Conservation (phyloP, 805 yeast species). For the Saturnispora diversa region DNA sequence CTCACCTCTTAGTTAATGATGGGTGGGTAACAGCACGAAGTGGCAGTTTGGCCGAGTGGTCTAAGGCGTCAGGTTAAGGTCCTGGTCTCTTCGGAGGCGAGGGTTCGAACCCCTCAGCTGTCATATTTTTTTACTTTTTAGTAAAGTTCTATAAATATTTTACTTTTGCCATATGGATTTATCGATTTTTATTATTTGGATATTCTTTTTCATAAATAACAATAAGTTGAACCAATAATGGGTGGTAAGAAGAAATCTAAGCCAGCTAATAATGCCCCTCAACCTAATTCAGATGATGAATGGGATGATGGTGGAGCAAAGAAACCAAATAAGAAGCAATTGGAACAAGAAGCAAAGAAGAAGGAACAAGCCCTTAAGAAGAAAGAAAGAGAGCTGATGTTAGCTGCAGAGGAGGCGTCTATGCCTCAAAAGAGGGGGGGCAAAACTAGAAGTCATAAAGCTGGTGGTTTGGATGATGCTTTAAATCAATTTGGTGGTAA, state of each 20-base stretch:
- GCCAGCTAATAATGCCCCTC: slow-evolving; percentile 19
- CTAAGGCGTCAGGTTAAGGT: no score
- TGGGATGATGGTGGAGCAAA: slow-evolving; percentile 66
- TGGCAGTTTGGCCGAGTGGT: no score
- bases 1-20: no score
- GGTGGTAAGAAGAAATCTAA: slow-evolving; percentile 39
- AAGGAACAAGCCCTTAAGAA: slow-evolving; percentile 73
- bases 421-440: slow-evolving; percentile 56
- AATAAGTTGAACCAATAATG: not conserved
- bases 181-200: not conserved
- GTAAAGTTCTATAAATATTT: no score
- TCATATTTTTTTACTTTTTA: not conserved
- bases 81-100: not conserved
- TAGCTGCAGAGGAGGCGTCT: slow-evolving; percentile 54
- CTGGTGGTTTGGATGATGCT: slow-evolving; percentile 58
- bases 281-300: slow-evolving; percentile 39
- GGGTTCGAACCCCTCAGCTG: slow-evolving; percentile 2
- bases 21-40: no score
- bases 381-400: slow-evolving; percentile 68
- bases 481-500: slow-evolving; percentile 39
- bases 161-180: no score
- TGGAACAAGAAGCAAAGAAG: slow-evolving; percentile 56
- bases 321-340: slow-evolving; percentile 61
- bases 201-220: not conserved
- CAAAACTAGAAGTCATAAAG: slow-evolving; percentile 47